Conservation (phyloP, 75 land plant species). For the Sequoia sempervirens region DNA sequence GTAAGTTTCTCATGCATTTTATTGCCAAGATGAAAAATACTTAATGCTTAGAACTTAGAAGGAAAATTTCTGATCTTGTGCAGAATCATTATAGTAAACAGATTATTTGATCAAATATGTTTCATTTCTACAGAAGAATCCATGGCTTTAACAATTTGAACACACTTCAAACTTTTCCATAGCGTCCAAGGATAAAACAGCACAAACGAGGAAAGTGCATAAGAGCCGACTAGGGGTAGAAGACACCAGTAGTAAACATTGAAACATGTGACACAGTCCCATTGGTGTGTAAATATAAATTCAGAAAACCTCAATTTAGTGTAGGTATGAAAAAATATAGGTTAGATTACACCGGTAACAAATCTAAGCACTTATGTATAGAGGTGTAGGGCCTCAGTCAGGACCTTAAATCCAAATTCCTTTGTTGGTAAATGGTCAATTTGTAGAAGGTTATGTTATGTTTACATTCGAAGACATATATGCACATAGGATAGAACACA, state of each 20-base stretch:
- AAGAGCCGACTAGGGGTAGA: neutral
- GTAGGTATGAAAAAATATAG: neutral
- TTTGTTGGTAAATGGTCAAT: neutral
- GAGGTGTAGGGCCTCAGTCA: neutral
- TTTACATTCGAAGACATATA: neutral
- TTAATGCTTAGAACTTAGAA: neutral
- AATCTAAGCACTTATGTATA: neutral
- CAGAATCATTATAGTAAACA: neutral
- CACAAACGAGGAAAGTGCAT: neutral
- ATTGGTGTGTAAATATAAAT: neutral
- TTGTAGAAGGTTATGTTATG: neutral
- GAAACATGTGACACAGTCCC: neutral
- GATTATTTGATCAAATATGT: neutral
- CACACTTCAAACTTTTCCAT: neutral
- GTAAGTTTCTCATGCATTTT: neutral
- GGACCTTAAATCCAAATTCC: neutral
- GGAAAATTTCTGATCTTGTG: neutral
- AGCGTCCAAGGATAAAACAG: neutral
- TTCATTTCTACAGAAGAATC: neutral
- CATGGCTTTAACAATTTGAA: neutral
- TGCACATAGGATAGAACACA: neutral
- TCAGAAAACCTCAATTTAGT: neutral
- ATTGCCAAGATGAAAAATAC: neutral
- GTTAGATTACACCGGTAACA: neutral
- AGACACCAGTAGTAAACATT: neutral